phyloP scores from a whole-genome alignment of 805 yeast species.

The Candida coleopterorum region DNA sequence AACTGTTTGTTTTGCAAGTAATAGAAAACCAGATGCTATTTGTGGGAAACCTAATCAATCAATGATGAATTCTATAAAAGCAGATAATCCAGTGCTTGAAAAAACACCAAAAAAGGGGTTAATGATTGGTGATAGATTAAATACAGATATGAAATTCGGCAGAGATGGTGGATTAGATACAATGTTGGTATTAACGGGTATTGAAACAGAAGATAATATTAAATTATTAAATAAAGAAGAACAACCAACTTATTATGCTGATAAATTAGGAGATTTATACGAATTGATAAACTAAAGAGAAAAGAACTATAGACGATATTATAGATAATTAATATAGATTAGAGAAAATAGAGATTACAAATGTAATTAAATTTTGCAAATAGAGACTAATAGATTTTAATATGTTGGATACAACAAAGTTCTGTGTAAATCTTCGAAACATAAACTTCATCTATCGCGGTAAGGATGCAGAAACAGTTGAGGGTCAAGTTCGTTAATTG shows the following conservation, averaged over 20 bases:
- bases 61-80: slow-evolving; percentile 86
- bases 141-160: slow-evolving; percentile 94
- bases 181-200: slow-evolving; percentile 84
- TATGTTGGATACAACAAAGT: too few species aligned
- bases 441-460: too few species aligned
- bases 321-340: neutral
- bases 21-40: slow-evolving; percentile 73
- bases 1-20: slow-evolving; percentile 66
- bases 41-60: slow-evolving; percentile 90
- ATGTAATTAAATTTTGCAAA: too few species aligned
- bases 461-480: too few species aligned
- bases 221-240: slow-evolving; percentile 28
- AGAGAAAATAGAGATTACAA: too few species aligned
- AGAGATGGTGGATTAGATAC: slow-evolving; percentile 83
- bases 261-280: slow-evolving; percentile 71
- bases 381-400: too few species aligned
- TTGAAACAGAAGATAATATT: slow-evolving; percentile 70
- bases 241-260: slow-evolving; percentile 67
- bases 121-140: slow-evolving; percentile 94
- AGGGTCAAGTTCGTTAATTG: too few species aligned
- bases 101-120: slow-evolving; percentile 59
- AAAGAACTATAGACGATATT: neutral
- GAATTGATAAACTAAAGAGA: slow-evolving; percentile 37
- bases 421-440: too few species aligned
- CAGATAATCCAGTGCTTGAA: slow-evolving; percentile 44